Percentiles rank a stretch among this genome's conserved stretches.
Evolutionary conservation across 768 basidiomycete genomes (phyloP).

Genomic region (Agaricus subrufescens): DNA sequence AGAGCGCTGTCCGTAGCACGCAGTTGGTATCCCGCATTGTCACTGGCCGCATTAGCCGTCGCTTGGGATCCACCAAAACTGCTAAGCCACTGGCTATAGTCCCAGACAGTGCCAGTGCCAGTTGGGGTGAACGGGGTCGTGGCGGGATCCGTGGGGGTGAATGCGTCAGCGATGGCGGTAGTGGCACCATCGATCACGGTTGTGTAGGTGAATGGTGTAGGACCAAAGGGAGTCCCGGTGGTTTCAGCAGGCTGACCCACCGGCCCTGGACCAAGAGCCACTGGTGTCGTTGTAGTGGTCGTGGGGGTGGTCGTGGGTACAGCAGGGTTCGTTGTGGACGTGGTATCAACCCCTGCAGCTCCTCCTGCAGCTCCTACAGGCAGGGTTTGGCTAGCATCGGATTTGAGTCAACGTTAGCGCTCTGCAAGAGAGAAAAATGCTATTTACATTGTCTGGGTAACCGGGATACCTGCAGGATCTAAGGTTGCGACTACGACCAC

Average conservation of each 20-base stretch:
- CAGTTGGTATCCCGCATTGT: background rate
- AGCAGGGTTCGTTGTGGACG: slow-evolving; percentile 8
- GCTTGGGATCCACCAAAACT: slow-evolving; percentile 6
- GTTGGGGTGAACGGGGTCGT: slow-evolving; percentile 20
- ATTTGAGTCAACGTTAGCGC: too few relatives aligned
- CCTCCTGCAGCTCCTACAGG: slow-evolving; percentile 5
- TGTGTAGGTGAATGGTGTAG: slow-evolving; percentile 47
- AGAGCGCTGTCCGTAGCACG: background rate
- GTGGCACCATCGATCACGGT: slow-evolving; percentile 38
- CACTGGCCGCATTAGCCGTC: background rate
- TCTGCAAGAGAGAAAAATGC: background rate
- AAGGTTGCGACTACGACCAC: slow-evolving; percentile 45
- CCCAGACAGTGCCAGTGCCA: slow-evolving; percentile 27
- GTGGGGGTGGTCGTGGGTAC: background rate
- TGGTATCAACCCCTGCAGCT: slow-evolving; percentile 10
- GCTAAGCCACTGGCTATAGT: slow-evolving; percentile 9
- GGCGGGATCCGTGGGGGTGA: slow-evolving; percentile 34
- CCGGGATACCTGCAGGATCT: slow-evolving; percentile 32
- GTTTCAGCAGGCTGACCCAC: slow-evolving; percentile 50
- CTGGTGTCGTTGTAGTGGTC: background rate
- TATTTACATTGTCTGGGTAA: slow-evolving; percentile 40
- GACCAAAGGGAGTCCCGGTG: slow-evolving; percentile 34
- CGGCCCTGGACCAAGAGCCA: slow-evolving; percentile 33
- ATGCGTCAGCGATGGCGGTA: slow-evolving; percentile 27
- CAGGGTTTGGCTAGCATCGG: slow-evolving; percentile 19